Conservation (phyloP, 2,329 filamentous ascomycete genomes). For the Fusarium sp. region DNA sequence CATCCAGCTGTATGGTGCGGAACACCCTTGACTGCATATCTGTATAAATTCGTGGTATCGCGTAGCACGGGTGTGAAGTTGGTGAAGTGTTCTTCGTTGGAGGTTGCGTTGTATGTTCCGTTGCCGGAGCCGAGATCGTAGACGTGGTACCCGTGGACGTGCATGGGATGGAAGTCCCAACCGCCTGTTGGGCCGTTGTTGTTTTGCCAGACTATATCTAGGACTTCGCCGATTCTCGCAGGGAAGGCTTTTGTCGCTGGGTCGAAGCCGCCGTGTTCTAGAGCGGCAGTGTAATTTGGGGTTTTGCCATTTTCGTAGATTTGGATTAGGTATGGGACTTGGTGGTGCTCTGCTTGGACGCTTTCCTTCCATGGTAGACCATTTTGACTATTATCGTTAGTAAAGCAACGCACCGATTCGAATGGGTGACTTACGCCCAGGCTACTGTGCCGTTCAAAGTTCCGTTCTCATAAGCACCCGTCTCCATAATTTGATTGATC, state of each 20-base stretch:
- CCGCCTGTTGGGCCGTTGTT: constrained; percentile 50
- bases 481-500: constrained; percentile 53
- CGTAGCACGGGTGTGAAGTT: constrained; percentile 29
- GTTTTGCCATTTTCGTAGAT: constrained; percentile 26
- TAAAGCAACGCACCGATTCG: too few relatives aligned
- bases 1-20: constrained; percentile 62
- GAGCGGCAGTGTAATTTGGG: constrained; percentile 63
- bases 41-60: constrained; percentile 58
- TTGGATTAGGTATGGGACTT: constrained; percentile 32
- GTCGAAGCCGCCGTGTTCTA: constrained; percentile 65
- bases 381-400: constrained; percentile 17
- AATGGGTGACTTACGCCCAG: constrained; percentile 10
- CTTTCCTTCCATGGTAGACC: constrained; percentile 30
- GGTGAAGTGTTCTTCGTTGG: constrained; percentile 19
- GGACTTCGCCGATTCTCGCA: constrained; percentile 65
- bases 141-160: constrained; percentile 24
- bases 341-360: constrained; percentile 20
- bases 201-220: constrained; percentile 64
- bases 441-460: constrained; percentile 29
- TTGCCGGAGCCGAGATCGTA: constrained; percentile 28
- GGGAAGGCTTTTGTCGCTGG: constrained; percentile 62
- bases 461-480: constrained; percentile 41
- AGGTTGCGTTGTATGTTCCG: constrained; percentile 16
- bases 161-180: constrained; percentile 32
- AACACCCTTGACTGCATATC: constrained; percentile 58